Conservation (phyloP, 2,329 filamentous ascomycete species). For the Cladophialophora immunda region DNA sequence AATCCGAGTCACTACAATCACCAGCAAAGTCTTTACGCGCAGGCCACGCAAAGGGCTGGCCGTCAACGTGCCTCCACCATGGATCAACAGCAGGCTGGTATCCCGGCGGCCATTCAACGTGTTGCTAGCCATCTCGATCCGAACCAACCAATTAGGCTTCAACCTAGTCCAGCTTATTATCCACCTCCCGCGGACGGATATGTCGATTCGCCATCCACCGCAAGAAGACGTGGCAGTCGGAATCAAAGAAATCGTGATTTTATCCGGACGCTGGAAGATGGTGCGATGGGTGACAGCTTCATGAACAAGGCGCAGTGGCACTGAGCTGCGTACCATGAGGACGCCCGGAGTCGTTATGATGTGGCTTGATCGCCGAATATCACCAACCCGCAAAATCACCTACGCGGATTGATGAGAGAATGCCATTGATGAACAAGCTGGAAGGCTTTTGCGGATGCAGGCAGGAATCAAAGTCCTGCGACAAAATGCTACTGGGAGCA, state of each 20-base stretch:
- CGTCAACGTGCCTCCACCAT: conserved; percentile 94
- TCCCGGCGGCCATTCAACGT: conserved; percentile 89
- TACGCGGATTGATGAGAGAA: background rate
- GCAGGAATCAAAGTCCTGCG: background rate
- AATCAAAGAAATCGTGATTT: conserved; percentile 77
- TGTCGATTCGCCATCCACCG: conserved; percentile 70
- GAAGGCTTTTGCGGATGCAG: background rate
- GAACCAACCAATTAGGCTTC: conserved; percentile 88
- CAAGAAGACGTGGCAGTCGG: conserved; percentile 78
- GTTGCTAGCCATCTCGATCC: conserved; percentile 97
- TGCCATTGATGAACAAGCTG: background rate
- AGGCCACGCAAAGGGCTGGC: conserved; percentile 78
- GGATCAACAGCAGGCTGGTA: conserved; percentile 92
- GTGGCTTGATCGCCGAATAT: background rate
- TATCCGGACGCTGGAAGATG: conserved; percentile 91
- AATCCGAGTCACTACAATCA: conserved; percentile 71
- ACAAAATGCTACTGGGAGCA: background rate
- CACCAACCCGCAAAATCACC: background rate
- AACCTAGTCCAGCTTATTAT: conserved; percentile 97
- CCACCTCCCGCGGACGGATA: conserved; percentile 89
- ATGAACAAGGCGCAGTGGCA: conserved; percentile 80
- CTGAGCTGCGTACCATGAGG: conserved; percentile 47
- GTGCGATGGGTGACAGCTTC: conserved; percentile 91
- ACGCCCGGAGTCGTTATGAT: background rate
- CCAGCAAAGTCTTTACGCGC: conserved; percentile 77